Evolutionary conservation across 192 early-diverging fungal species (phyloP).

Genomic region (Phycomyces nitens): DNA sequence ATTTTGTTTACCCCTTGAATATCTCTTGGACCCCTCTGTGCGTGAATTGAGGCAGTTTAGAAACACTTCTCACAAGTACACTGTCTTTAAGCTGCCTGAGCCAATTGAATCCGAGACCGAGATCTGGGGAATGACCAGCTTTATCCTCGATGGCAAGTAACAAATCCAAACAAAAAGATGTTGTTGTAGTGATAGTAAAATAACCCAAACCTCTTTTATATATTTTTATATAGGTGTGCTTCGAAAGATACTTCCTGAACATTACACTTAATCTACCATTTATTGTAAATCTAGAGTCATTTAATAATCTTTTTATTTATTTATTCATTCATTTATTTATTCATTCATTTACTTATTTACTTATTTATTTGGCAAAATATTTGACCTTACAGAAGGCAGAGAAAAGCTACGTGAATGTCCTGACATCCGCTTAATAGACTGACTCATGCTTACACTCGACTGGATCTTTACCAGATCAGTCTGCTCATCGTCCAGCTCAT

Average conservation of each 20-base stretch:
- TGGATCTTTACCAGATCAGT: neutral
- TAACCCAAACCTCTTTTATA: too few relatives aligned
- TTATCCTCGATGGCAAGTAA: constrained; percentile 62
- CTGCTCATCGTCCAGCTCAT: neutral
- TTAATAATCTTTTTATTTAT: too few relatives aligned
- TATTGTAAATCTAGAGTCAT: too few relatives aligned
- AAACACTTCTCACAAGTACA: constrained; percentile 44
- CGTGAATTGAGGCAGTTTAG: constrained; percentile 49
- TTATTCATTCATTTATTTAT: too few relatives aligned
- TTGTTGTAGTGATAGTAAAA: too few relatives aligned
- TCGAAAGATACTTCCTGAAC: constrained; percentile 15
- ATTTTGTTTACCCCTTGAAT: constrained; percentile 65
- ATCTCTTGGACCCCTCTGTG: constrained; percentile 53
- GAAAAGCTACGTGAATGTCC: neutral
- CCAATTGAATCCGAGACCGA: constrained; percentile 36
- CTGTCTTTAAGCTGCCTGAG: constrained; percentile 55
- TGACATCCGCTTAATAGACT: neutral
- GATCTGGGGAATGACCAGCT: constrained; percentile 82
- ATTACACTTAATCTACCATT: neutral
- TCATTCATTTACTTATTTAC: too few relatives aligned
- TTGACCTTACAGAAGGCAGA: neutral
- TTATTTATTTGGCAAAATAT: too few relatives aligned
- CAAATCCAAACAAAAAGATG: neutral
- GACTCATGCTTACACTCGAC: too few relatives aligned
- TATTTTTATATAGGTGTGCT: constrained; percentile 8